Evolutionary conservation across 148 eudicot genomes (phyloP).

Genomic region (Fagopyrum tataricum): DNA sequence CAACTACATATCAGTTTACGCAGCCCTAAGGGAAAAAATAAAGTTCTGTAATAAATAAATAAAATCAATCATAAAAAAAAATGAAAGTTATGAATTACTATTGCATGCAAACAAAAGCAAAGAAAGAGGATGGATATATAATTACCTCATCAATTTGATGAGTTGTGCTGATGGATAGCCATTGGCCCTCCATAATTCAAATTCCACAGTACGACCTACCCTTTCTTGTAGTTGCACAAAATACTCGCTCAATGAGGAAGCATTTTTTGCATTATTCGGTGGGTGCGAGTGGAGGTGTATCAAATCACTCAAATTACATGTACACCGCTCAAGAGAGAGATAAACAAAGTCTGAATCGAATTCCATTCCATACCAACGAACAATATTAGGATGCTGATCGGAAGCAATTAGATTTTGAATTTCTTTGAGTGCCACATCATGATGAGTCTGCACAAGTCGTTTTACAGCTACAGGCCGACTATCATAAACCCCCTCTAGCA

Average conservation of each 20-base stretch:
- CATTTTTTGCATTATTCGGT: conserved; percentile 15
- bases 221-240: conserved; percentile 28
- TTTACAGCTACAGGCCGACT: conserved; percentile 92
- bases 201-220: conserved; percentile 39
- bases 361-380: conserved; percentile 87
- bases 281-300: conserved; percentile 27
- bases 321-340: conserved; percentile 73
- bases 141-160: conserved; percentile 76
- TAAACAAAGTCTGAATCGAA: conserved; percentile 81
- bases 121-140: conserved; percentile 1
- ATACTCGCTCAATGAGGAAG: conserved; percentile 17
- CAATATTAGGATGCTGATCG: conserved; percentile 83
- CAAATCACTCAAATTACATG: conserved; percentile 72
- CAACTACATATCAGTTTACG: not conserved
- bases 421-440: conserved; percentile 83
- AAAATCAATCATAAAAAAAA: too few species aligned
- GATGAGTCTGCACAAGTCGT: conserved; percentile 87
- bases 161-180: conserved; percentile 70
- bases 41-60: too few species aligned
- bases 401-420: conserved; percentile 89
- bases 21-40: not conserved
- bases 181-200: conserved; percentile 58
- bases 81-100: not conserved
- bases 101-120: not conserved
- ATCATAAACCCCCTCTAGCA: conserved; percentile 80